These are phyloP conservation scores for Aspergillus pseudotamarii DNA, from an alignment of 2,329 filamentous ascomycete genomes.

Conservation along the genomic window DNA sequence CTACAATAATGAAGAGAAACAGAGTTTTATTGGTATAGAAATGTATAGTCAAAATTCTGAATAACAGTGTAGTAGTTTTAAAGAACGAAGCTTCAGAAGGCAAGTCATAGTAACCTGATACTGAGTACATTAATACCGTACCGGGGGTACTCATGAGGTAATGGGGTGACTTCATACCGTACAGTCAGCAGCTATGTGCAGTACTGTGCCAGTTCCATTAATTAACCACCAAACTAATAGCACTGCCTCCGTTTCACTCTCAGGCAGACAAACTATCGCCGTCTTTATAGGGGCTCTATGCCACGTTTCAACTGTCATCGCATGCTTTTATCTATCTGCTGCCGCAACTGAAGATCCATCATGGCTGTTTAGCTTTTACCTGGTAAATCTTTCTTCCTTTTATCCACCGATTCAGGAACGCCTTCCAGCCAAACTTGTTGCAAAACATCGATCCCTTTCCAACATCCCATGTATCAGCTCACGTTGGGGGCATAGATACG, in stretches of 20 bases:
- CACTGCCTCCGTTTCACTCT: background rate
- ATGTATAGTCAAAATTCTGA: background rate
- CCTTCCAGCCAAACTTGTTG: background rate
- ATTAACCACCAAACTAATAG: background rate
- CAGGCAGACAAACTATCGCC: background rate
- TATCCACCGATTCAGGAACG: background rate
- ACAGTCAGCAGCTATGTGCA: background rate
- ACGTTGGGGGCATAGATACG: constrained; percentile 7
- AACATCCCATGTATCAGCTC: constrained; percentile 13
- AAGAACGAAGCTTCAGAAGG: background rate
- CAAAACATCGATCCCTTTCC: constrained; percentile 3
- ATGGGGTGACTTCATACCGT: background rate
- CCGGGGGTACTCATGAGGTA: background rate
- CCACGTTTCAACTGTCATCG: background rate
- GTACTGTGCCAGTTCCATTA: background rate
- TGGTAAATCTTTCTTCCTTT: background rate
- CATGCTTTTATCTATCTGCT: background rate
- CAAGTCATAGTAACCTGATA: background rate
- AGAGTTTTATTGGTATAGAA: background rate
- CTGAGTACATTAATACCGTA: background rate
- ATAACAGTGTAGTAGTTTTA: background rate
- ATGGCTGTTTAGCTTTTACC: background rate
- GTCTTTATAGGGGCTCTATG: background rate
- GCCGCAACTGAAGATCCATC: background rate
- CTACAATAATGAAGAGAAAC: background rate